Percentiles rank a stretch among this genome's conserved stretches.
Conservation (phyloP, 306 rosid species). For the Malus fusca region DNA sequence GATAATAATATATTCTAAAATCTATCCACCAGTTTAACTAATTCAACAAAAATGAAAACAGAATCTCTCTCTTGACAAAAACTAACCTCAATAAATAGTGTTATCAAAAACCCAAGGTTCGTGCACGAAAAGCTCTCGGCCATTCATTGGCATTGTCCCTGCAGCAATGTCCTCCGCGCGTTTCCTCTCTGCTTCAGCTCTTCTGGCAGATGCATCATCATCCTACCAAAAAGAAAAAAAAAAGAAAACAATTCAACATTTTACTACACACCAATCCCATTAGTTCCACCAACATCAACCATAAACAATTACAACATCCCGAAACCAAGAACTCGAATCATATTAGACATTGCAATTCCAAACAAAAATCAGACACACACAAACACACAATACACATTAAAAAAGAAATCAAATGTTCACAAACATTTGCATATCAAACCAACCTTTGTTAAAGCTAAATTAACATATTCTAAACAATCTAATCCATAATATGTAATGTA, state of each 20-base stretch:
- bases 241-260: neutral
- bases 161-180: conserved; percentile 74
- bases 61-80: neutral
- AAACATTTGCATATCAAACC: neutral
- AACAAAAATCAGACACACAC: too few relatives aligned
- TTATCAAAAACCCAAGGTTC: conserved; percentile 92
- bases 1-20: neutral
- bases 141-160: conserved; percentile 77
- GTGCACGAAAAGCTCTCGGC: conserved; percentile 72
- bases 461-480: neutral
- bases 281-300: neutral
- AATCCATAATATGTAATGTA: neutral
- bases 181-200: conserved; percentile 69
- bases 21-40: neutral
- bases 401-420: neutral
- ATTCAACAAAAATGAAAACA: neutral
- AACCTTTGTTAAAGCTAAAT: neutral
- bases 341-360: neutral
- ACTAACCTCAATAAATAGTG: conserved; percentile 48
- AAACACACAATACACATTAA: neutral
- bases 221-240: conserved; percentile 38
- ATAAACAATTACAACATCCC: neutral
- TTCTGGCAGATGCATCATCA: conserved; percentile 52
- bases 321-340: neutral
- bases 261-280: neutral